Evolutionary conservation across 2,329 filamentous ascomycete genomes (phyloP), one percentile per base, ranked within the genome.

Genomic region (Xylariaceae sp.): DNA sequence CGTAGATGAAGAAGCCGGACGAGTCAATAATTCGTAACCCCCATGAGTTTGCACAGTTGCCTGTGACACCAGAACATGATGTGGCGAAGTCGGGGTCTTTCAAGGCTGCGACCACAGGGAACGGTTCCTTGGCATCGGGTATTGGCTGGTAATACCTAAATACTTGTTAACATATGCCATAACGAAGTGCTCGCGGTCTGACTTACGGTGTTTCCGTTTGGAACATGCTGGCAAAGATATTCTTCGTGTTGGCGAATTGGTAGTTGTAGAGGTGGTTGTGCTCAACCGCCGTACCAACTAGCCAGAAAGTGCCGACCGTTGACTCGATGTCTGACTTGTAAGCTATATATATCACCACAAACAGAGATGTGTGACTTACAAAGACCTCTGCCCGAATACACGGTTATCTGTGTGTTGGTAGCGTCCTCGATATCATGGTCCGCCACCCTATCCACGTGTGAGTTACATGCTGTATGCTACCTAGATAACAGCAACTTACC

Each of bases 241-340:
- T 79, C 62, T 78, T 76, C 0, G 86, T 82, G 54, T 77, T 75
- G 57, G 73, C 74, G 54, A 88, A 74, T 65, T 88, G 82, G 74
- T 88, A 89, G 71, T 89, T 82, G 68, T 85, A 87, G 23, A 87
- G 72, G 46, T 81, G 77, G 54, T 78, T 79, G 70, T 89, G 86
- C 73, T 89, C 86, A 1, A 78, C 79, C 0, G 80, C 78, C 0
- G 83, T 85, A 4, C 83, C 86, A 48, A 80, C 81, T 5, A 88
- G 70, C 86, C 85, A 89, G 60, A 79, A 61, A 40, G 61, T 67
- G 37, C 77, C 77, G 9, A 64, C 61, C 1, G 60, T 65, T 10
- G 71, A 74, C 64, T 79, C 75, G 37, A 78, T 65, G 49, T 65
- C 61, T 63, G 21, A 20, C 16, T 45, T 40, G 46, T 63, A 52